Percentiles rank a stretch among this genome's conserved stretches.
These are phyloP conservation scores for Boletus reticulatus DNA, from an alignment of 768 basidiomycete genomes.

Conservation along the genomic window DNA sequence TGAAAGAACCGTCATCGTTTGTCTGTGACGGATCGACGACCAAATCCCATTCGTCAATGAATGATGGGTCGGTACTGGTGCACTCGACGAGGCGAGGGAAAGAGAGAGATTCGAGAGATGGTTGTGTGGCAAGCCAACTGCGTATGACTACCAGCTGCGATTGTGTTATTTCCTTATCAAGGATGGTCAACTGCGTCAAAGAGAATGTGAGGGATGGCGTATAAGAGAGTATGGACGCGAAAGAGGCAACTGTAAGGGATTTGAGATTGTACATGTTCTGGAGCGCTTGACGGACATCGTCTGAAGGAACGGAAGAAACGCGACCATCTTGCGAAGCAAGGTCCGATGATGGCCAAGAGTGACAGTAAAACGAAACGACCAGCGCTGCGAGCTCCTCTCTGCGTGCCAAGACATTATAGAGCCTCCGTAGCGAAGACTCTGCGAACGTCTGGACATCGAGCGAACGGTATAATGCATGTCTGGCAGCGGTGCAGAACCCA, in stretches of 20 bases:
- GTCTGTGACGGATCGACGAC: neutral
- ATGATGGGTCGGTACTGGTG: neutral
- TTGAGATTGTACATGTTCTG: slow-evolving; percentile 31
- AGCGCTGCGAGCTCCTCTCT: slow-evolving; percentile 20
- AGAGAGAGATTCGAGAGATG: slow-evolving; percentile 25
- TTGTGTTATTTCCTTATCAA: slow-evolving; percentile 23
- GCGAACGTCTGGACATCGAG: slow-evolving; percentile 18
- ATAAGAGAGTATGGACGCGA: slow-evolving; percentile 20
- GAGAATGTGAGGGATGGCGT: slow-evolving; percentile 20
- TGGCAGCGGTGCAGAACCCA: slow-evolving; percentile 19
- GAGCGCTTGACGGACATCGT: slow-evolving; percentile 23
- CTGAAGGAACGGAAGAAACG: neutral
- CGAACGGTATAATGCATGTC: slow-evolving; percentile 21
- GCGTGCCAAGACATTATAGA: slow-evolving; percentile 21
- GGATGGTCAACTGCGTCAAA: slow-evolving; percentile 26
- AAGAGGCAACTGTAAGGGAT: slow-evolving; percentile 25
- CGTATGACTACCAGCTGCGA: slow-evolving; percentile 21
- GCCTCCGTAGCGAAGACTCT: slow-evolving; percentile 11
- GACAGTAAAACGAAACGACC: slow-evolving; percentile 24
- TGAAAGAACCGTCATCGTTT: neutral
- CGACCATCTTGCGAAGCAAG: slow-evolving; percentile 2
- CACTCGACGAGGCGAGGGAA: slow-evolving; percentile 27
- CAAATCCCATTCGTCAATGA: slow-evolving; percentile 11
- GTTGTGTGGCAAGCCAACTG: slow-evolving; percentile 24
- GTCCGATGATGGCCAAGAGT: slow-evolving; percentile 19